Percentiles rank a stretch among this genome's conserved stretches.
phyloP scores from a whole-genome alignment of 805 yeast genomes.

The Sugiyamaella qingdaonensis region DNA sequence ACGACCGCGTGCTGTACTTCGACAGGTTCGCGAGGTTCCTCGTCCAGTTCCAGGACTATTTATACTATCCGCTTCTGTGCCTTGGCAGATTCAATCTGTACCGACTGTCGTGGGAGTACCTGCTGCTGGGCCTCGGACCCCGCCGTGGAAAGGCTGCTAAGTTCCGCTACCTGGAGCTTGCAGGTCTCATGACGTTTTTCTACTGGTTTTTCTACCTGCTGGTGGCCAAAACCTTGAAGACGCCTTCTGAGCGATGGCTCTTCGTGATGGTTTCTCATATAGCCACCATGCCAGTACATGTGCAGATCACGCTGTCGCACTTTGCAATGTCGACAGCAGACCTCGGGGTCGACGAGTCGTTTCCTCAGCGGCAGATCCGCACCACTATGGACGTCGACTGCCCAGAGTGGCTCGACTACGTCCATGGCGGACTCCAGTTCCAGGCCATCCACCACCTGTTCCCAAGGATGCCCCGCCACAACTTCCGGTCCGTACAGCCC shows the following conservation, averaged over 20 bases:
- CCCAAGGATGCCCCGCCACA: conserved; percentile 86
- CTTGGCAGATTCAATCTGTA: conserved; percentile 86
- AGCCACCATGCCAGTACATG: conserved; percentile 88
- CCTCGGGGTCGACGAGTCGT: conserved; percentile 73
- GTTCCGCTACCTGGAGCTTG: conserved; percentile 74
- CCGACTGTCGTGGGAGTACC: conserved; percentile 73
- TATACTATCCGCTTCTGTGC: conserved; percentile 73
- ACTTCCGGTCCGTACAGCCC: conserved; percentile 70
- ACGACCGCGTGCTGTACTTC: conserved; percentile 61
- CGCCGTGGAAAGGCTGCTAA: conserved; percentile 78
- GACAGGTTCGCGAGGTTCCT: conserved; percentile 58
- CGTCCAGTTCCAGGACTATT: conserved; percentile 61
- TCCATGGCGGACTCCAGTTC: conserved; percentile 90
- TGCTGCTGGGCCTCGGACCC: conserved; percentile 75
- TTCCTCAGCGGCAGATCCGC: conserved; percentile 73
- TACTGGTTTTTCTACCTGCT: conserved; percentile 79
- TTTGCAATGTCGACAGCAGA: conserved; percentile 93
- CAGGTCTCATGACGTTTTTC: conserved; percentile 63
- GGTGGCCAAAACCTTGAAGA: conserved; percentile 48
- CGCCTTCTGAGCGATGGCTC: conserved; percentile 49
- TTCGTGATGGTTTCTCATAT: conserved; percentile 72
- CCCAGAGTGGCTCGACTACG: conserved; percentile 85
- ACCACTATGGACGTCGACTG: conserved; percentile 96
- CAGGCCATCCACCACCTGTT: conserved; percentile 88
- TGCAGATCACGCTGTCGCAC: conserved; percentile 83